These are phyloP conservation scores for Tilletiopsis washingtonensis DNA, from an alignment of 1,284 basidiomycete species.

Conservation along the genomic window DNA sequence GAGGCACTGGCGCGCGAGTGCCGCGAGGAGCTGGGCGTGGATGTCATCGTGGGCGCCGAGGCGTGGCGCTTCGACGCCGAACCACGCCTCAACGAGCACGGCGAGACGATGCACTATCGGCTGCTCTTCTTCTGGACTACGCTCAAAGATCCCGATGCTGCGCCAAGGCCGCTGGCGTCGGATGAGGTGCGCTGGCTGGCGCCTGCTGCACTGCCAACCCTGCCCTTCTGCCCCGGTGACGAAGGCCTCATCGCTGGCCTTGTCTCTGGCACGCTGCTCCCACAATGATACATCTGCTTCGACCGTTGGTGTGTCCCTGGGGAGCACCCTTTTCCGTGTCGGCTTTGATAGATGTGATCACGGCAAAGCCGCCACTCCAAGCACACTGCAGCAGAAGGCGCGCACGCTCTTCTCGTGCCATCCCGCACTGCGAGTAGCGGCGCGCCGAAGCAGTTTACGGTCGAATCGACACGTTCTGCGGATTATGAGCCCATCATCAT, in stretches of 20 bases:
- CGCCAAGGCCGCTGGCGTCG: not conserved
- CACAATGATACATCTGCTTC: too few relatives aligned
- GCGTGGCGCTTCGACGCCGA: not conserved
- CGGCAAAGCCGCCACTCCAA: too few relatives aligned
- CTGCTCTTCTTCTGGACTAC: not conserved
- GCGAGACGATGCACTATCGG: not conserved
- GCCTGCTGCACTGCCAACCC: not conserved
- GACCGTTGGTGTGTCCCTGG: too few relatives aligned
- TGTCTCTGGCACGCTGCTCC: too few relatives aligned
- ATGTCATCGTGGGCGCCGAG: not conserved
- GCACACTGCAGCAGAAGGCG: too few relatives aligned
- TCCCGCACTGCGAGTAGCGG: too few relatives aligned
- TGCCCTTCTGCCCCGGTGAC: not conserved
- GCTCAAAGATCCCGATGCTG: not conserved
- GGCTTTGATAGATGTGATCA: too few relatives aligned
- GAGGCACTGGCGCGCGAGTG: not conserved
- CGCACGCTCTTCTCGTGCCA: too few relatives aligned
- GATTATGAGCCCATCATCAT: too few relatives aligned
- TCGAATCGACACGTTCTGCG: too few relatives aligned
- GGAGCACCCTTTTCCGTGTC: too few relatives aligned
- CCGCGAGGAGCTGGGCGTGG: conserved; percentile 1
- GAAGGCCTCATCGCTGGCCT: not conserved
- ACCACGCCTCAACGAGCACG: not conserved
- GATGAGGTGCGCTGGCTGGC: not conserved
- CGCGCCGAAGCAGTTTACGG: too few relatives aligned